Percentiles rank a stretch among this genome's conserved stretches.
These are phyloP conservation scores for Micromonas pusilla DNA, from an alignment of 139 green algal genomes.

Conservation along the genomic window DNA sequence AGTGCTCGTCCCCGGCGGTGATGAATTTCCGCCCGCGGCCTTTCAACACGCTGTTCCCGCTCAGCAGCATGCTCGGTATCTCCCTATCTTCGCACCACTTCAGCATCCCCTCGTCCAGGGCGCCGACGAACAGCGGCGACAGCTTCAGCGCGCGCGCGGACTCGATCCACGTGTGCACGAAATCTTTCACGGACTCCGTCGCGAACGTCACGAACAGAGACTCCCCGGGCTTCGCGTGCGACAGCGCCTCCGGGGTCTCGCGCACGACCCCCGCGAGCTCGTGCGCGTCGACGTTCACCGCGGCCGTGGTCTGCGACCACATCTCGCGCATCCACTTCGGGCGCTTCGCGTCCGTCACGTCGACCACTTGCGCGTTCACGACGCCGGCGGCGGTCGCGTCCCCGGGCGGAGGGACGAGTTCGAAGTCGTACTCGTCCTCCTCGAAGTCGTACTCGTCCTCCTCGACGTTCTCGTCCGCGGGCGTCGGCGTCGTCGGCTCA, in stretches of 20 bases:
- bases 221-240: slow-evolving; percentile 14
- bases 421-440: background rate
- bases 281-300: background rate
- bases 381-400: background rate
- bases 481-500: background rate
- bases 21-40: slow-evolving; percentile 16
- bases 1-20: slow-evolving; percentile 11
- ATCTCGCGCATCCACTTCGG: background rate
- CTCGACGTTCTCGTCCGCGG: background rate
- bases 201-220: slow-evolving; percentile 34
- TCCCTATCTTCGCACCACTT: background rate
- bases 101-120: slow-evolving; percentile 31
- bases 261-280: background rate
- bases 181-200: slow-evolving; percentile 28
- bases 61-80: slow-evolving; percentile 9
- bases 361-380: background rate
- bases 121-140: slow-evolving; percentile 34
- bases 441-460: background rate
- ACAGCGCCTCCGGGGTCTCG: slow-evolving; percentile 6
- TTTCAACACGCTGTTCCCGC: background rate
- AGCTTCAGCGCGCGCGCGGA: slow-evolving; percentile 27
- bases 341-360: background rate
- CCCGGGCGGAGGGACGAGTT: background rate
- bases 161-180: slow-evolving; percentile 38
- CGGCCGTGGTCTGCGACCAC: background rate